Evolutionary conservation across 768 basidiomycete genomes (phyloP).

Genomic region (Russula foetens): DNA sequence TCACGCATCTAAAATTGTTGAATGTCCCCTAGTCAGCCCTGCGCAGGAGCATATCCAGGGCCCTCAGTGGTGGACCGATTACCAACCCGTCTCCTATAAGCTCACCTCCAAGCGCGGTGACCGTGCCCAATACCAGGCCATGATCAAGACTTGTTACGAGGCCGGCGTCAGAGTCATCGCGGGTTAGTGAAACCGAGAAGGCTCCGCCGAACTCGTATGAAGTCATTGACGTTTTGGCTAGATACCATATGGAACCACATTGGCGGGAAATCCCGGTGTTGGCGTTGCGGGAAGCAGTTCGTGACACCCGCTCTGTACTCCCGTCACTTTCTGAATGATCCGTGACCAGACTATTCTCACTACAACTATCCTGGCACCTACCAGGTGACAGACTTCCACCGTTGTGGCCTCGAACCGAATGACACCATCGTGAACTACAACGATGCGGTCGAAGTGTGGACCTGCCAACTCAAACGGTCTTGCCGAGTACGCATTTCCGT

Average conservation of each 20-base stretch:
- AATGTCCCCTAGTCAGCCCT: constrained; percentile 32
- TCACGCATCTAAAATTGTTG: neutral
- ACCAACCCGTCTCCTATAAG: constrained; percentile 59
- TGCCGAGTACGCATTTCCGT: constrained; percentile 29
- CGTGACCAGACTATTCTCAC: constrained; percentile 35
- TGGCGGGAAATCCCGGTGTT: constrained; percentile 38
- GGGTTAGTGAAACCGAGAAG: constrained; percentile 20
- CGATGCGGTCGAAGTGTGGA: constrained; percentile 43
- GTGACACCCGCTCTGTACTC: neutral
- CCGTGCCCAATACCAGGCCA: constrained; percentile 39
- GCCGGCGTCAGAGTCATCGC: constrained; percentile 36
- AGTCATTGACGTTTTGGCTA: constrained; percentile 5
- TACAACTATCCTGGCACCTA: constrained; percentile 33
- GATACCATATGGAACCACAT: constrained; percentile 63
- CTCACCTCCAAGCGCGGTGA: constrained; percentile 59
- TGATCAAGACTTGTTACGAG: constrained; percentile 33
- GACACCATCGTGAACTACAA: constrained; percentile 50
- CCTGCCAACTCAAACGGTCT: constrained; percentile 32
- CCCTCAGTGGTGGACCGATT: constrained; percentile 67
- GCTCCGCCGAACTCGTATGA: constrained; percentile 23
- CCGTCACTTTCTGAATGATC: neutral
- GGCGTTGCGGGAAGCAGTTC: constrained; percentile 13
- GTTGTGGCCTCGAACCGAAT: constrained; percentile 46
- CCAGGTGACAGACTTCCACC: constrained; percentile 45
- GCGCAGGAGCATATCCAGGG: constrained; percentile 53